phyloP scores from a whole-genome alignment of 805 yeast genomes.

The Wickerhamiella dianesei region DNA sequence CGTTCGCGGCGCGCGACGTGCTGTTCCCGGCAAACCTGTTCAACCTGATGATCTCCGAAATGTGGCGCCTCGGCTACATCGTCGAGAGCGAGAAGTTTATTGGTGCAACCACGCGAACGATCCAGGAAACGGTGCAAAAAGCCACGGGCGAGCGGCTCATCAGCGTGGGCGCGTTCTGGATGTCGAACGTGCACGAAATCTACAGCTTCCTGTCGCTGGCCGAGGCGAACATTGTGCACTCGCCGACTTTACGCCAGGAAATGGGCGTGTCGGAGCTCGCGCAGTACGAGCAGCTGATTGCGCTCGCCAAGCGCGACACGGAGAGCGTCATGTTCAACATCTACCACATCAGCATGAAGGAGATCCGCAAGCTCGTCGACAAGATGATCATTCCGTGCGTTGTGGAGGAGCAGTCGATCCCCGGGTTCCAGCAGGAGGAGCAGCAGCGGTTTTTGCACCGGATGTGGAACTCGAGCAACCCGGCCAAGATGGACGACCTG shows the following conservation, averaged over 20 bases:
- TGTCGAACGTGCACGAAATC: slow-evolving; percentile 89
- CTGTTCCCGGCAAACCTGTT: slow-evolving; percentile 92
- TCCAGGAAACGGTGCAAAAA: slow-evolving; percentile 70
- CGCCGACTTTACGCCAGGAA: slow-evolving; percentile 63
- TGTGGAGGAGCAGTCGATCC: slow-evolving; percentile 84
- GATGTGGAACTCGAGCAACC: slow-evolving; percentile 43
- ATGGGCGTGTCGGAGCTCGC: slow-evolving; percentile 84
- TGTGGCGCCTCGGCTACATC: slow-evolving; percentile 96
- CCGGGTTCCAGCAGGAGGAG: slow-evolving; percentile 88
- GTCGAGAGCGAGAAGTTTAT: slow-evolving; percentile 81
- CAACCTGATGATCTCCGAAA: slow-evolving; percentile 81
- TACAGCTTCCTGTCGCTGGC: slow-evolving; percentile 92
- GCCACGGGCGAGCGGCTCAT: slow-evolving; percentile 76
- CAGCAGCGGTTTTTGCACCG: slow-evolving; percentile 62
- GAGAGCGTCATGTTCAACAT: slow-evolving; percentile 87
- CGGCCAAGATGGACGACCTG: slow-evolving; percentile 87
- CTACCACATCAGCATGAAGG: slow-evolving; percentile 94
- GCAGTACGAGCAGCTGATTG: slow-evolving; percentile 77
- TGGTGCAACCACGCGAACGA: slow-evolving; percentile 75
- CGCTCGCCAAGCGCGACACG: slow-evolving; percentile 85
- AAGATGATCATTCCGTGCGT: slow-evolving; percentile 92
- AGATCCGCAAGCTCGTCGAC: slow-evolving; percentile 78
- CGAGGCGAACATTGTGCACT: slow-evolving; percentile 76
- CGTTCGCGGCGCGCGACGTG: slow-evolving; percentile 75
- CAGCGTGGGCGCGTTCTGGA: slow-evolving; percentile 93